phyloP scores from a whole-genome alignment of 805 yeast genomes.

The Pichia kluyveri region DNA sequence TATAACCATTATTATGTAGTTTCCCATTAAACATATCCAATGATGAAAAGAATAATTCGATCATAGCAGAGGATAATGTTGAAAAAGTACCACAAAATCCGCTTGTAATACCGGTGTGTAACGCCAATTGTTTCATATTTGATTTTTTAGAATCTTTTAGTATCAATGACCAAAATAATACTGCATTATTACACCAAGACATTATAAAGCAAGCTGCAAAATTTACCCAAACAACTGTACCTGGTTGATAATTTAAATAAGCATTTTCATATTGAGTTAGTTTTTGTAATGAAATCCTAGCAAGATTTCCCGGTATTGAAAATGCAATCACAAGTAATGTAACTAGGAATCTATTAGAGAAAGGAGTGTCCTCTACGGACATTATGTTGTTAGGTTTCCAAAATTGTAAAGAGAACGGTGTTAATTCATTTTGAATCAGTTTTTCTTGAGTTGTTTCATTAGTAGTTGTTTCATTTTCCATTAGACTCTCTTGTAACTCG shows the following conservation, averaged over 20 bases:
- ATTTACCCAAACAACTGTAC: constrained; percentile 63
- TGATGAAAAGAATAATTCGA: constrained; percentile 44
- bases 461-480: neutral
- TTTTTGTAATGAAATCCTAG: constrained; percentile 10
- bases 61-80: constrained; percentile 60
- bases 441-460: constrained; percentile 9
- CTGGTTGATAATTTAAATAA: constrained; percentile 12
- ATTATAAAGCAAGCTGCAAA: constrained; percentile 63
- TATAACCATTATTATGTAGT: constrained; percentile 63
- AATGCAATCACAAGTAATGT: constrained; percentile 6
- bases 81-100: constrained; percentile 83
- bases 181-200: constrained; percentile 32
- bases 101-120: constrained; percentile 56
- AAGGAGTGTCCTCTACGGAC: constrained; percentile 14
- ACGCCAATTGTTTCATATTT: constrained; percentile 33
- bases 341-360: constrained; percentile 9
- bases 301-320: constrained; percentile 12
- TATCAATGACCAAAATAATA: constrained; percentile 10
- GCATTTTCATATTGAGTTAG: constrained; percentile 11
- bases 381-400: constrained; percentile 12
- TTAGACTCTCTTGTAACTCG: neutral
- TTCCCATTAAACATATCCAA: constrained; percentile 29
- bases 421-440: constrained; percentile 4
- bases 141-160: constrained; percentile 7
- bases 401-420: constrained; percentile 10